Base-by-base conservation (phyloP, 73 alveolate species). In the Stentor roeselii region DNA sequence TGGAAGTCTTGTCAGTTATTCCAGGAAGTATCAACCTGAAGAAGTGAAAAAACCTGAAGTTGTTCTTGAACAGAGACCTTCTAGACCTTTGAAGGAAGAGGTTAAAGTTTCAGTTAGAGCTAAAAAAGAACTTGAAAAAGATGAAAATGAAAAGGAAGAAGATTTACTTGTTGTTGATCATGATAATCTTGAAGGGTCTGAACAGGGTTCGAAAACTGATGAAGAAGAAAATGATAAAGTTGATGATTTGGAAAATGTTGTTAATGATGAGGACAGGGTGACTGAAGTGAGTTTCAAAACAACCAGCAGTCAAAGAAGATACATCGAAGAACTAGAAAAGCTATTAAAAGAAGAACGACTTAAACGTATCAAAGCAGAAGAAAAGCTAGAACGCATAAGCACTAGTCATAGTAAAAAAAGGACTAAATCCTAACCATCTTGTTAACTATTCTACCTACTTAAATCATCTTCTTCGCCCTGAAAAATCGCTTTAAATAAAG, bases 401-500 rank as follows among this genome's bases (percentile, higher is more conserved):
- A n/a, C n/a, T n/a, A n/a, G n/a, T n/a, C n/a, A n/a, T n/a, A n/a
- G n/a, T n/a, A n/a, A n/a, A n/a, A n/a, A n/a, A n/a, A n/a, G n/a
- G n/a, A n/a, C n/a, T n/a, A n/a, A n/a, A n/a, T n/a, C n/a, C n/a
- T n/a, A n/a, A n/a, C n/a, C n/a, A n/a, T n/a, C n/a, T n/a, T n/a
- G n/a, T n/a, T n/a, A n/a, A n/a, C n/a, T n/a, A n/a, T n/a, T n/a
- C n/a, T n/a, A n/a, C n/a, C 80, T 21, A 67, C 21, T 39, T 41
- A 76, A 35, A 76, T 76, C 74, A 76, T 76, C 34, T 76, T 76
- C 74, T 41, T 76, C 14, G 84, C 15, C 30, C 34, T 37, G 34
- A 76, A 76, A 30, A 37, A 76, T 27, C 74, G 32, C 39, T 76
- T 76, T 3, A 76, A 40, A 76, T 76, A 76, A 14, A 76, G 15